Conservation (phyloP, 768 basidiomycete species). For the Cubamyces sp. region DNA sequence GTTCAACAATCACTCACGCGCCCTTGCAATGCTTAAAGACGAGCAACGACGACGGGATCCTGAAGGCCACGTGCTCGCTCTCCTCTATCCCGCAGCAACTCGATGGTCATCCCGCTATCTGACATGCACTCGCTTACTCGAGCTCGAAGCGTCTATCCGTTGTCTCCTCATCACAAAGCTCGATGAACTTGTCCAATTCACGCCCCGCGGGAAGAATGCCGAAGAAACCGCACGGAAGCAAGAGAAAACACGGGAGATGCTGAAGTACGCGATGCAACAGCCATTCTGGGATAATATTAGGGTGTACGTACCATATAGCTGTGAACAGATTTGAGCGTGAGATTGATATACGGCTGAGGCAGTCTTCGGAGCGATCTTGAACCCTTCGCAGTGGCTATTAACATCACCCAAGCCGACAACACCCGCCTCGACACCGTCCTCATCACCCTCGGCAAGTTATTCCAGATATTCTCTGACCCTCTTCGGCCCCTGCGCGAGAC, state of each 20-base stretch:
- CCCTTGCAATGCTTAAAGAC: constrained; percentile 33
- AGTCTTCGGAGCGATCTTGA: constrained; percentile 27
- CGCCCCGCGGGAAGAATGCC: constrained; percentile 17
- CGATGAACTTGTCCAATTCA: constrained; percentile 17
- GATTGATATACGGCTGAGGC: not conserved
- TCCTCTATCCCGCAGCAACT: constrained; percentile 40
- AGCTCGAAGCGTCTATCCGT: constrained; percentile 26
- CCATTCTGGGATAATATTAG: not conserved
- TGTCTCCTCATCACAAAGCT: constrained; percentile 11
- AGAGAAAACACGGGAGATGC: not conserved
- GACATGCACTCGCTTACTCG: constrained; percentile 29
- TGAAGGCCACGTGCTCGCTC: constrained; percentile 13
- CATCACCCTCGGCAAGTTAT: constrained; percentile 23
- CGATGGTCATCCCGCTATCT: constrained; percentile 40
- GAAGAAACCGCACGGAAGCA: constrained; percentile 27
- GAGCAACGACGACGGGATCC: constrained; percentile 29
- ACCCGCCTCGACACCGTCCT: constrained; percentile 25
- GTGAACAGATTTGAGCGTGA: not conserved
- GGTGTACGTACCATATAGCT: not conserved
- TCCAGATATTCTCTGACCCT: constrained; percentile 27
- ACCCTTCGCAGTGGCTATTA: constrained; percentile 44
- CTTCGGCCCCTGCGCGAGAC: not conserved
- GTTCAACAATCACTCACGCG: constrained; percentile 40
- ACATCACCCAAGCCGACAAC: constrained; percentile 36
- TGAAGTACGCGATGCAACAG: not conserved